Base-by-base conservation (phyloP, 306 rosid species). In the Medicago arabica region DNA sequence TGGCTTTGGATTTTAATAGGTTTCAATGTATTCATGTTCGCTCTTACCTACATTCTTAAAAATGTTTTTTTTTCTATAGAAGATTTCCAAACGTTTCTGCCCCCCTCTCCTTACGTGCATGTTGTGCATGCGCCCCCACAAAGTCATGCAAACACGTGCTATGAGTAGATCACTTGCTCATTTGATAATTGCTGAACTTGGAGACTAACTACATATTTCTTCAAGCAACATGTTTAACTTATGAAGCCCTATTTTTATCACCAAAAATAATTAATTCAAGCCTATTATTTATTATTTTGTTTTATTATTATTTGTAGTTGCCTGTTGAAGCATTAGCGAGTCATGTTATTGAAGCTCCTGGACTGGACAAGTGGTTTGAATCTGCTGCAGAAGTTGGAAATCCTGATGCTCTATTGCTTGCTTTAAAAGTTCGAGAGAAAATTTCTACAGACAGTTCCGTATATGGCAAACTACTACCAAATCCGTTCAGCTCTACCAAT, bases 361-460 rank as follows among this genome's bases (percentile, higher is more conserved):
- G 89, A 67, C 83, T 95, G 53, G 70, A 18, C 8, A 91, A 92
- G 64, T 95, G 99, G 98, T 92, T 92, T 85, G 89, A 84, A 73
- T 88, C 85, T 62, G 95, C 97, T 67, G 76, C 71, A n/a, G 92
- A 87, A 78, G 79, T 70, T 51, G 97, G 97, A 85, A 95, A 95
- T 80, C 98, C 99, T 67, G 98, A 95, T 88, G 93, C 98, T 38
- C 75, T 95, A 81, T 91, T 90, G 61, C 83, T 95, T 78, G 97
- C 97, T 78, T 61, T 95, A 76, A 89, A 87, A 84, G 16, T 88
- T 62, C 74, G 82, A 60, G 96, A 90, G 46, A 90, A 84, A 43
- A 54, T 77, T 63, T 75, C 83, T 38, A 44, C 55, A 25, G 96
- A 87, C 41, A 81, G 87, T 75, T 41, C 89, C 10, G 49, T 67